Conservation (phyloP, 805 yeast species). For the Lipomyces starkeyi region DNA sequence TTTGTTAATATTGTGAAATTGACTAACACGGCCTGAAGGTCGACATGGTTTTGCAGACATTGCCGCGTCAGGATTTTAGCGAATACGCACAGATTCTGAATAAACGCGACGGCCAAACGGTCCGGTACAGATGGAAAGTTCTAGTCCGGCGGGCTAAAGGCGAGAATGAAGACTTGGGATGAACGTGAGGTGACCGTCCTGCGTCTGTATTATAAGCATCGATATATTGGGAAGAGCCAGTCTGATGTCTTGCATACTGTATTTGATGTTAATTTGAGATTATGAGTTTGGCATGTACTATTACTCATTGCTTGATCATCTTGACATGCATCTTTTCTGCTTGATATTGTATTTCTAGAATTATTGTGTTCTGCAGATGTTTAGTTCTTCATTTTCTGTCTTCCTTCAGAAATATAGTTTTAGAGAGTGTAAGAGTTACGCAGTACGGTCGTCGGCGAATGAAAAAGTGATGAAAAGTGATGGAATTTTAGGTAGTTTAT, state of each 20-base stretch:
- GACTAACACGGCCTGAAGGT: slow-evolving; percentile 28
- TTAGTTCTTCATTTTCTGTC: no score
- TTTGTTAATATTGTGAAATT: neutral
- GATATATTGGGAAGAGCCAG: neutral
- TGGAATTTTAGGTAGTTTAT: neutral
- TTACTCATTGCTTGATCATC: neutral
- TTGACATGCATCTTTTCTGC: neutral
- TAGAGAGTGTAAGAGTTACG: neutral
- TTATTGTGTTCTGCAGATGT: no score
- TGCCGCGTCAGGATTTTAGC: slow-evolving; percentile 46
- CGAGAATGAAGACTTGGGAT: slow-evolving; percentile 25
- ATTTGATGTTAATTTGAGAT: no score
- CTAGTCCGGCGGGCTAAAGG: slow-evolving; percentile 45
- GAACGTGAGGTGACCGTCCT: neutral
- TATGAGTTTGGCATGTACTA: neutral
- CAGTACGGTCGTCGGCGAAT: neutral
- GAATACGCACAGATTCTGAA: slow-evolving; percentile 45
- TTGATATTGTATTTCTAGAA: no score
- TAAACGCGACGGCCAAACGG: slow-evolving; percentile 47
- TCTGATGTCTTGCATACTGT: neutral
- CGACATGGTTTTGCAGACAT: slow-evolving; percentile 44
- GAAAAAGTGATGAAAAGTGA: no score
- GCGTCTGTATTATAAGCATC: neutral
- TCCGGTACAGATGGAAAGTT: slow-evolving; percentile 47
- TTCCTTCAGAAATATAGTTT: neutral